Evolutionary conservation across 2,329 filamentous ascomycete species (phyloP).

Genomic region (Diaporthe australafricana): DNA sequence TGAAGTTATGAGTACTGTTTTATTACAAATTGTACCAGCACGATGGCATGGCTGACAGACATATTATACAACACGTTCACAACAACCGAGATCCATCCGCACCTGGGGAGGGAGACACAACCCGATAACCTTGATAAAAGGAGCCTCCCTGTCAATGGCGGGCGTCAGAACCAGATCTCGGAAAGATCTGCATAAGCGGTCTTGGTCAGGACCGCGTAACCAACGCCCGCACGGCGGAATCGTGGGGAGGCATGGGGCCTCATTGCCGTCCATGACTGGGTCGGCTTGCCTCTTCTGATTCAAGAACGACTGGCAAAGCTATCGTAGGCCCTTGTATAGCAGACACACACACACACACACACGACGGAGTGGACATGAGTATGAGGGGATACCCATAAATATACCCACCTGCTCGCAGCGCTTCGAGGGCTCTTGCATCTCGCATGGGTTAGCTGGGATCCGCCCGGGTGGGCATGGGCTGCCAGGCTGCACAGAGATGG

Average conservation of each 20-base stretch:
- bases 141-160: not conserved
- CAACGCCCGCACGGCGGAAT: slow-evolving; percentile 1
- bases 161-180: slow-evolving; percentile 13
- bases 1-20: too few species aligned
- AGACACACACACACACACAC: too few species aligned
- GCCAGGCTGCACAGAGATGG: slow-evolving; percentile 13
- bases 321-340: not conserved
- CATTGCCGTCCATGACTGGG: not conserved
- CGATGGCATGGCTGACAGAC: not conserved
- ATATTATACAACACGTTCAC: not conserved
- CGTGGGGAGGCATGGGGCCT: not conserved
- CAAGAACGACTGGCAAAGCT: not conserved
- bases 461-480: not conserved
- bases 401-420: slow-evolving; percentile 16
- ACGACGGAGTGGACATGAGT: not conserved
- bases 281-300: not conserved
- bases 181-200: slow-evolving; percentile 28
- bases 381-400: not conserved
- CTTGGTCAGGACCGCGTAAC: slow-evolving; percentile 8
- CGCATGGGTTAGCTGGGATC: not conserved
- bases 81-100: slow-evolving; percentile 15
- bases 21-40: too few species aligned
- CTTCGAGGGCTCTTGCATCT: not conserved
- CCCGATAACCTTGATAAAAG: slow-evolving; percentile 31
- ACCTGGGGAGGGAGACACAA: not conserved